Conservation (phyloP, 371 early-diverging fungal species). For the Capillidium rhysosporum region DNA sequence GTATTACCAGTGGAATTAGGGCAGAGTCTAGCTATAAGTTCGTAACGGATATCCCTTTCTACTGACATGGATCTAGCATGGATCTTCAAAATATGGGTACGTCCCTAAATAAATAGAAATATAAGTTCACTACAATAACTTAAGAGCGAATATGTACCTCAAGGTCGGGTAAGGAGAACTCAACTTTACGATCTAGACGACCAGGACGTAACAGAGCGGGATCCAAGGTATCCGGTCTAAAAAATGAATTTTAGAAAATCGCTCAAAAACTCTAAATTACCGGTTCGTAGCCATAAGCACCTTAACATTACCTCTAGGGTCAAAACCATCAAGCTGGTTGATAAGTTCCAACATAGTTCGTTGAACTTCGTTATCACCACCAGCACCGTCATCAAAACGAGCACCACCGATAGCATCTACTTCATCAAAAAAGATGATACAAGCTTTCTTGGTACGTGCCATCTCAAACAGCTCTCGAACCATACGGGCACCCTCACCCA, state of each 20-base stretch:
- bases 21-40: conserved; percentile 97
- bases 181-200: conserved; percentile 98
- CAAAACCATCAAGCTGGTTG: conserved; percentile 99
- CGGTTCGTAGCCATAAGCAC: conserved; percentile 97
- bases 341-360: conserved; percentile 99
- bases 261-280: conserved; percentile 11
- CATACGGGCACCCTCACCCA: conserved; percentile 95
- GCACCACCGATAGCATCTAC: conserved; percentile 99
- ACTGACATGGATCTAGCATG: conserved; percentile 99
- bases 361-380: conserved; percentile 99
- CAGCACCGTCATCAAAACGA: conserved; percentile 94
- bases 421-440: conserved; percentile 77
- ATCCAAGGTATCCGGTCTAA: conserved; percentile 97
- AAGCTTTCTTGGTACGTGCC: conserved; percentile 67
- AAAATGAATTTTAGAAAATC: neutral
- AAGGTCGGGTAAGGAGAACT: conserved; percentile 93
- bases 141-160: conserved; percentile 29
- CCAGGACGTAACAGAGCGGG: conserved; percentile 99
- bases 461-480: conserved; percentile 76
- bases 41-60: conserved; percentile 94
- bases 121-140: neutral
- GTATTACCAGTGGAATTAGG: conserved; percentile 81
- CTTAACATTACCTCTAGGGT: conserved; percentile 99
- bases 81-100: conserved; percentile 97
- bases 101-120: conserved; percentile 30